Base-by-base conservation (phyloP, 2,329 filamentous ascomycete genomes). In the Diaporthe nobilis region DNA sequence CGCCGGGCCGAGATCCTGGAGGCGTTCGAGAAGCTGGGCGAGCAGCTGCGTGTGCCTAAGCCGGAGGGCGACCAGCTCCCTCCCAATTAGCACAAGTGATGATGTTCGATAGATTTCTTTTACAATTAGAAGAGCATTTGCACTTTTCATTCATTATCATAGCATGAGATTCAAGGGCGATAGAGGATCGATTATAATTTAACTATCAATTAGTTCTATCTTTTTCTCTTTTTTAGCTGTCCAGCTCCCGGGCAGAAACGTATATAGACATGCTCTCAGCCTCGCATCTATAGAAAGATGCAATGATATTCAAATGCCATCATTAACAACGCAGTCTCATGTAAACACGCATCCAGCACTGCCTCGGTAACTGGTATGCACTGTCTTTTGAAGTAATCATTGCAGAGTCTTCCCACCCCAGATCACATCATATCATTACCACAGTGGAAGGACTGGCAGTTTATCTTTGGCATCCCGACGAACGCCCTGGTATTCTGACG, bases 1-100 rank as follows among this genome's bases (percentile, higher is more conserved):
- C 65, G 13, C 65, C 31, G 65, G 20, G 53, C 17, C n/a, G 73
- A 75, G 31, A 49, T 75, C 15, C 57, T 75, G 25, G 58, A 72
- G 73, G 73, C 73, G 12, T 75, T 71, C 15, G 57, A 37, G 47
- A 58, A 47, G 37, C 37, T 75, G 67, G 42, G 42, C 9, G 63
- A 49, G 15, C 28, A 55, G 67, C 22, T 75, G 73, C 47, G 57
- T 31, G 63, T 22, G 7, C 65, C 65, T 25, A 34, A 47, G 51
- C 28, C 55, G 6, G 70, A 61, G 70, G 70, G 51, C 4, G 55
- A 57, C 10, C 53, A 60, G 42, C 37, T 60, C 1, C 53, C 55
- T 22, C 37, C 37, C 17, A 72, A 31, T 12, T 22, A 47, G 25
- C 13, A 39, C 13, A 13, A 42, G 28, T 20, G 12, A 20, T 17